Percentiles rank a stretch among this genome's conserved stretches.
Conservation (phyloP, 176 grass and related monocot genomes). For the Secale cereale region DNA sequence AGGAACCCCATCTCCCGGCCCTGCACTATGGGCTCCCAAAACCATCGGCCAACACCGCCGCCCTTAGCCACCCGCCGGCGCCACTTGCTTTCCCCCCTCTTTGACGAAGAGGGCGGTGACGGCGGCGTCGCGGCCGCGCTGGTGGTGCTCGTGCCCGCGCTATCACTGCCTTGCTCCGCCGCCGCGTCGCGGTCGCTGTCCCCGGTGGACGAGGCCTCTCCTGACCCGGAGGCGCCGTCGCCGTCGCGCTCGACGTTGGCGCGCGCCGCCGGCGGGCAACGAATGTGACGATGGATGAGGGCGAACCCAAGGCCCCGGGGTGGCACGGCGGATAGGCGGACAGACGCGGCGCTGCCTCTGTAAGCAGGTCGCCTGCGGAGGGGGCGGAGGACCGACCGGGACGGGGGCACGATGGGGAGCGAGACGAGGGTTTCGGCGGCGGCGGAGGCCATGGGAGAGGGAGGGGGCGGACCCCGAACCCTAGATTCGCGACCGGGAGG, state of each 20-base stretch:
- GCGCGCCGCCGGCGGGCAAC: slow-evolving; percentile 43
- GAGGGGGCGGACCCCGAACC: not conserved
- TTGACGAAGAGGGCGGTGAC: slow-evolving; percentile 36
- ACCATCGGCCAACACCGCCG: slow-evolving; percentile 53
- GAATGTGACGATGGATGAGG: slow-evolving; percentile 32
- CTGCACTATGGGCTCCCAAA: slow-evolving; percentile 87
- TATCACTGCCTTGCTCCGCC: slow-evolving; percentile 25
- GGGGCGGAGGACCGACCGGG: slow-evolving; percentile 27
- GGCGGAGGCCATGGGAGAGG: slow-evolving; percentile 31
- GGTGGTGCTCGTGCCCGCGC: slow-evolving; percentile 32
- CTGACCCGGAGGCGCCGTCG: slow-evolving; percentile 5
- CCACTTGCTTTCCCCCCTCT: slow-evolving; percentile 72
- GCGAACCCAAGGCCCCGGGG: slow-evolving; percentile 54
- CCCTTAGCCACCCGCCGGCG: slow-evolving; percentile 51
- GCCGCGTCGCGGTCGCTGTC: slow-evolving; percentile 28
- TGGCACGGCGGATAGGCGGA: slow-evolving; percentile 45
- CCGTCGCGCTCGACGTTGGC: slow-evolving; percentile 47
- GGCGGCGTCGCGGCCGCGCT: slow-evolving; percentile 31
- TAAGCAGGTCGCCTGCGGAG: not conserved
- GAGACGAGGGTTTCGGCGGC: slow-evolving; percentile 66
- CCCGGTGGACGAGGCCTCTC: slow-evolving; percentile 35
- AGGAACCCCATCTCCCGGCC: slow-evolving; percentile 88
- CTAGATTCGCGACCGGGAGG: not conserved
- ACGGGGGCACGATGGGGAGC: slow-evolving; percentile 36
- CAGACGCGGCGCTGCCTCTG: not conserved